Conservation (phyloP, 2,329 filamentous ascomycete genomes). For the Fusarium circinatum region DNA sequence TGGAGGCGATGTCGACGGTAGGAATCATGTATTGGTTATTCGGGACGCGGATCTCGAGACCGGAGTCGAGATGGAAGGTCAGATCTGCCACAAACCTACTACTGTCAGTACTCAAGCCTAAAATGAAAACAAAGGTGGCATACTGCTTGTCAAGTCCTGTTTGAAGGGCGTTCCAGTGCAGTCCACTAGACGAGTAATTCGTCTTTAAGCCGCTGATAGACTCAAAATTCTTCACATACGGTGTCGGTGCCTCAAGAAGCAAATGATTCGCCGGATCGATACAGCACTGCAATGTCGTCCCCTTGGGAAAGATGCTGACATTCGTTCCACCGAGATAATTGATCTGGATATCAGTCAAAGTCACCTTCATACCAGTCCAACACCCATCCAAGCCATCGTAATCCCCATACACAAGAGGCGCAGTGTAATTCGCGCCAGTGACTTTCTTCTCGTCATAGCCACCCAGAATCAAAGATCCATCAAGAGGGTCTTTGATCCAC, state of each 20-base stretch:
- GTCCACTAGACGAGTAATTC: slow-evolving; percentile 7
- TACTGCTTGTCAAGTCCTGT: slow-evolving; percentile 26
- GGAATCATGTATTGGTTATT: slow-evolving; percentile 47
- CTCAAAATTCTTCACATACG: slow-evolving; percentile 37
- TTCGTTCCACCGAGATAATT: slow-evolving; percentile 45
- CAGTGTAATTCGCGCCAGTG: slow-evolving; percentile 43
- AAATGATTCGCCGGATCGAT: slow-evolving; percentile 47
- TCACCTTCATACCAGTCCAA: slow-evolving; percentile 39
- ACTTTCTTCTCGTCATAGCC: slow-evolving; percentile 50
- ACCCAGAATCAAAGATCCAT: slow-evolving; percentile 47
- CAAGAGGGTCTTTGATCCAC: slow-evolving; percentile 41
- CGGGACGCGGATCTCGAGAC: slow-evolving; percentile 44
- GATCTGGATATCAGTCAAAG: slow-evolving; percentile 38
- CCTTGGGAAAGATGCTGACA: slow-evolving; percentile 40
- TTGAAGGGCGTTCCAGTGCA: slow-evolving; percentile 32
- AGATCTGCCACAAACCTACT: slow-evolving; percentile 44
- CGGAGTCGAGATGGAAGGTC: slow-evolving; percentile 43
- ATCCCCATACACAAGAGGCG: slow-evolving; percentile 29
- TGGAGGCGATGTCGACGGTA: slow-evolving; percentile 39
- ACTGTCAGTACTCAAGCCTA: no score
- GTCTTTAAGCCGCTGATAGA: not conserved
- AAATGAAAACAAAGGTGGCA: no score
- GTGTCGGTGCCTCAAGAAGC: slow-evolving; percentile 42
- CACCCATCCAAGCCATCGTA: slow-evolving; percentile 29
- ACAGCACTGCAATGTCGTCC: slow-evolving; percentile 40